Base-by-base conservation (phyloP, 1,284 basidiomycete species). In the Trichosporon ovoides region DNA sequence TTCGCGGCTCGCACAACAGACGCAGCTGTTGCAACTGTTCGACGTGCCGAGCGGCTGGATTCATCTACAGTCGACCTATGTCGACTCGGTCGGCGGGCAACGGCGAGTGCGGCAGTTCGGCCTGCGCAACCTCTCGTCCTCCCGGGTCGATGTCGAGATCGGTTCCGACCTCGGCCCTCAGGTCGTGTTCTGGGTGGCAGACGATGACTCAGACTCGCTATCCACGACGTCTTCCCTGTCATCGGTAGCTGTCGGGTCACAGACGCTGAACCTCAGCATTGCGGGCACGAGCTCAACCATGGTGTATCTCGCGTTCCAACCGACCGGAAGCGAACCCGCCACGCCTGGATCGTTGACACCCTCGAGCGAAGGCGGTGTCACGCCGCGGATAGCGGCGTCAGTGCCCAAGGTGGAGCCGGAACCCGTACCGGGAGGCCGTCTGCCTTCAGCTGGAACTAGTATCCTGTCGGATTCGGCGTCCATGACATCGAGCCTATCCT, bases 41-140 rank as follows among this genome's bases (percentile, higher is more conserved):
- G 74, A 74, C 43, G 71, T 76, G 3, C 67, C 72, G 3, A 73
- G 72, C 6, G 74, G 74, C 20, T 76, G 74, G 74, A 76, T 76
- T 24, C 73, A 76, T 52, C 65, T 76, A 14, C 74, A 69, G 55
- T 71, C 72, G 11, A 71, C 72, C 2, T 76, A 76, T 43, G 63
- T 76, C 40, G 69, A 67, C 34, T 55, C 57, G 4, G 68, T 63
- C 2, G 63, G 66, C 3, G 67, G 68, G 6, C 66, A 67, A 37
- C 61, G 68, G 19, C 66, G 65, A 22, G 66, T 73, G 11, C 60
- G 70, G 40, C 66, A 63, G 19, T 76, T 76, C 54, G 69, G 71
- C 2, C 46, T 76, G 35, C 70, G 57, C 53, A 74, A 73, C 63
- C 28, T 72, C 14, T 61, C 61, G 6, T 55, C 60, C 1, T 40